Conservation (phyloP, 2,329 filamentous ascomycete genomes). For the Aureobasidium subglaciale region DNA sequence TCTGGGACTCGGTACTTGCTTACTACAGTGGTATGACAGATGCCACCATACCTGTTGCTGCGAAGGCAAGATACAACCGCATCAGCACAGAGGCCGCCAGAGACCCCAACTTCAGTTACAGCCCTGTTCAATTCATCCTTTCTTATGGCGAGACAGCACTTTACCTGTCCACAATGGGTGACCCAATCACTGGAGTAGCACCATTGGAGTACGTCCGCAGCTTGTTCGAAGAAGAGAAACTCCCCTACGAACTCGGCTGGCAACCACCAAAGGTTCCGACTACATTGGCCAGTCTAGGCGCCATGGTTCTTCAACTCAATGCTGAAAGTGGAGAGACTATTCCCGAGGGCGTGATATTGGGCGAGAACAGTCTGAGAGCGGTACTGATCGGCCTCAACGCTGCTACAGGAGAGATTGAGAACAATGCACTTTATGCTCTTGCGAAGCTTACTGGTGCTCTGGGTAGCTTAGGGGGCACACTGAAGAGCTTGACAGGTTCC, state of each 20-base stretch:
- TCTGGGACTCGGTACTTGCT: slow-evolving; percentile 26
- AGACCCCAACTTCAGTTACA: slow-evolving; percentile 31
- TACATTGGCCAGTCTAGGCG: slow-evolving; percentile 1
- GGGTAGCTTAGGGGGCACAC: background rate
- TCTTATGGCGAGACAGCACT: slow-evolving; percentile 33
- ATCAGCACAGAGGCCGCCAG: slow-evolving; percentile 22
- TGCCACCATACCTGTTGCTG: slow-evolving; percentile 24
- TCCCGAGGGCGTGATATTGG: background rate
- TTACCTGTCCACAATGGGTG: slow-evolving; percentile 32
- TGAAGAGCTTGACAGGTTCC: background rate
- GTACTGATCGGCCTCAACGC: slow-evolving; percentile 1
- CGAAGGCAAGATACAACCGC: slow-evolving; percentile 27
- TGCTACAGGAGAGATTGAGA: slow-evolving; percentile 3
- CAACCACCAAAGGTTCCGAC: slow-evolving; percentile 7
- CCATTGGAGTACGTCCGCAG: slow-evolving; percentile 29
- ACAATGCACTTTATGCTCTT: background rate
- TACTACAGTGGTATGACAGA: slow-evolving; percentile 23
- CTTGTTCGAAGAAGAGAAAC: slow-evolving; percentile 32
- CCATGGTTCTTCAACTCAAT: background rate
- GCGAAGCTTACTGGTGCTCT: slow-evolving; percentile 9
- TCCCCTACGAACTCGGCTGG: slow-evolving; percentile 34
- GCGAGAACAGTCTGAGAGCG: background rate
- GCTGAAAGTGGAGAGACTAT: background rate
- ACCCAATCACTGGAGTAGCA: slow-evolving; percentile 27
- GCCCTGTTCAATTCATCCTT: slow-evolving; percentile 27